Conservation (phyloP, 352 stramenopile genomes). For the Phytopythium kandeliae region DNA sequence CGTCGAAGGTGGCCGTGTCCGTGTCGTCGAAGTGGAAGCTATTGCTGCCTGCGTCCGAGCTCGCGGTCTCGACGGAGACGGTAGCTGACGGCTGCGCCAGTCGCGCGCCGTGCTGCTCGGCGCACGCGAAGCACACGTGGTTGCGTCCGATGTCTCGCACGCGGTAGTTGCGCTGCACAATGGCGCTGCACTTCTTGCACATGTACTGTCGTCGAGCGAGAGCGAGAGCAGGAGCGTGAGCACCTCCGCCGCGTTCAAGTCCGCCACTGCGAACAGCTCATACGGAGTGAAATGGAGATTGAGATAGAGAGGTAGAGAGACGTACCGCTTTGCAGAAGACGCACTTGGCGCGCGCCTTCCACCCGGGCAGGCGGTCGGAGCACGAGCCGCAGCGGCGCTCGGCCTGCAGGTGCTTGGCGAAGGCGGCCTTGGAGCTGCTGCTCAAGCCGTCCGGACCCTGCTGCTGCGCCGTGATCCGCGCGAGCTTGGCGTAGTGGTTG, state of each 20-base stretch:
- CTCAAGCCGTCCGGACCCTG: slow-evolving; percentile 11
- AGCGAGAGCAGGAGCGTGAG: background rate
- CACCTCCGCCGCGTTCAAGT: too few relatives aligned
- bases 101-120: slow-evolving; percentile 34
- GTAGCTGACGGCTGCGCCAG: slow-evolving; percentile 10
- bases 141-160: slow-evolving; percentile 28
- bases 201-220: slow-evolving; percentile 30
- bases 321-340: slow-evolving; percentile 58
- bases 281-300: too few relatives aligned
- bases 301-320: slow-evolving; percentile 6
- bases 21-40: slow-evolving; percentile 4
- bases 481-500: slow-evolving; percentile 68
- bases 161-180: slow-evolving; percentile 54
- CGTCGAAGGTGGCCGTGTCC: background rate
- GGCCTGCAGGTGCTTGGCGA: slow-evolving; percentile 43
- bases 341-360: slow-evolving; percentile 51
- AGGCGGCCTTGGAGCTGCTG: slow-evolving; percentile 23
- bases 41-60: background rate
- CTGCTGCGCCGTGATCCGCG: slow-evolving; percentile 7
- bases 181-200: slow-evolving; percentile 60
- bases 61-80: background rate
- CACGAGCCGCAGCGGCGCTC: slow-evolving; percentile 59
- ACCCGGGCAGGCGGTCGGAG: slow-evolving; percentile 51
- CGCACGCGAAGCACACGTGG: slow-evolving; percentile 54
- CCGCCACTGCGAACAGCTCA: too few relatives aligned